These are phyloP conservation scores for Tetraselmis striata DNA, from an alignment of 139 green algal genomes.

Conservation along the genomic window DNA sequence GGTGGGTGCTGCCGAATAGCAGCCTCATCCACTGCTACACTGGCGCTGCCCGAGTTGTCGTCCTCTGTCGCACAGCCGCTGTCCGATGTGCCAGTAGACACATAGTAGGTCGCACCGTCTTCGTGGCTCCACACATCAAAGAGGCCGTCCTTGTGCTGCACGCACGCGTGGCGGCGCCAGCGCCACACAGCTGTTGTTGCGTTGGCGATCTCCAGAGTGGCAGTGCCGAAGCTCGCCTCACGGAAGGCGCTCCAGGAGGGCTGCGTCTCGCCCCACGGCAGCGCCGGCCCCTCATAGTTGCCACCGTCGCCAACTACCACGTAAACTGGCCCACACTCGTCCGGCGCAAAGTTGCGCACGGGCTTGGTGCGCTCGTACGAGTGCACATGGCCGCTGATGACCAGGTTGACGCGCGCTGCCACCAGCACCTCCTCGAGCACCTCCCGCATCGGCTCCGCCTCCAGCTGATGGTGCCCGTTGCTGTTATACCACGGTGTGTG, in stretches of 20 bases:
- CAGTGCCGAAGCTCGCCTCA: constrained; percentile 22
- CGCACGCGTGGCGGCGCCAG: constrained; percentile 25
- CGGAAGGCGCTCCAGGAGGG: constrained; percentile 17
- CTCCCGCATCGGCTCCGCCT: constrained; percentile 33
- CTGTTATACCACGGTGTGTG: constrained; percentile 30
- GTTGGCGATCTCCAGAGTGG: constrained; percentile 22
- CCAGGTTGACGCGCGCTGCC: constrained; percentile 19
- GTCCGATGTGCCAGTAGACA: not conserved
- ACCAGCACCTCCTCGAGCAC: constrained; percentile 27
- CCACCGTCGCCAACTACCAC: constrained; percentile 27
- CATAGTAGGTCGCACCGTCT: not conserved
- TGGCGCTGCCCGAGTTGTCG: not conserved
- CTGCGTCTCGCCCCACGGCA: constrained; percentile 2
- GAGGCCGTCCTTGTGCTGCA: not conserved
- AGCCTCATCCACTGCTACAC: not conserved
- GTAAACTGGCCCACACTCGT: constrained; percentile 9
- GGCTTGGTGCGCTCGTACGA: constrained; percentile 28
- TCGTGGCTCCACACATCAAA: not conserved
- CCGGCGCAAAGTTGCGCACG: constrained; percentile 9
- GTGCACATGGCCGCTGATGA: constrained; percentile 40
- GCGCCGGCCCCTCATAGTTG: constrained; percentile 25
- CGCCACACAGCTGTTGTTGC: constrained; percentile 21
- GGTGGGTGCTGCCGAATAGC: not conserved
- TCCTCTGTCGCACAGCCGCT: not conserved
- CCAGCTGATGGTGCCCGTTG: constrained; percentile 29